These are phyloP conservation scores for Cutaneotrichosporon sp. DNA, from an alignment of 1,284 basidiomycete genomes.

Conservation along the genomic window DNA sequence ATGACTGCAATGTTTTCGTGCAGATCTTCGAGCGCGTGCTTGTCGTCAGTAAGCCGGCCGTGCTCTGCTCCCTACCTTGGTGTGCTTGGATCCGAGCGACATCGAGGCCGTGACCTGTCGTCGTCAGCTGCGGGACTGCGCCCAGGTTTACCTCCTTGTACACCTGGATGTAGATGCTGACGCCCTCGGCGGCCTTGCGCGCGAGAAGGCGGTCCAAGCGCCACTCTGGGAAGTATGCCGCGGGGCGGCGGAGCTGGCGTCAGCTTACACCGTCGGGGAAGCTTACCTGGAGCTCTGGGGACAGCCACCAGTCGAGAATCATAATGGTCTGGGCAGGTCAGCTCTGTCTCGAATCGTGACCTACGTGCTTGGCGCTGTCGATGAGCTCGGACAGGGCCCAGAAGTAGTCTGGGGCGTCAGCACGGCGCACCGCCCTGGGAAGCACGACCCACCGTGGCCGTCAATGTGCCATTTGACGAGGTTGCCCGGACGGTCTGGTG, in stretches of 20 bases:
- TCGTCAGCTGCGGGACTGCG: constrained; percentile 1
- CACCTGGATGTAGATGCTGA: constrained; percentile 79
- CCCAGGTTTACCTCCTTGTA: constrained; percentile 67
- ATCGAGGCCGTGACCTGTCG: constrained; percentile 78
- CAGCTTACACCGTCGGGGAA: not conserved
- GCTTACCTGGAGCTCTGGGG: constrained; percentile 69
- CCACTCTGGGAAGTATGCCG: constrained; percentile 74
- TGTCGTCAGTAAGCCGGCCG: constrained; percentile 17
- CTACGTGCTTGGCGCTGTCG: constrained; percentile 53
- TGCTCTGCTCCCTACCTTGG: constrained; percentile 55
- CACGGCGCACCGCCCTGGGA: not conserved
- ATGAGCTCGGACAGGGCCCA: constrained; percentile 85
- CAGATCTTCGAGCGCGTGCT: constrained; percentile 71
- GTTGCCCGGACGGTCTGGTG: constrained; percentile 62
- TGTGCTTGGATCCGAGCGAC: constrained; percentile 77
- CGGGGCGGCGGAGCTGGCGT: constrained; percentile 68
- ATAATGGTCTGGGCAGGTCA: constrained; percentile 57
- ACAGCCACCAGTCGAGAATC: constrained; percentile 73
- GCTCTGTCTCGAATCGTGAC: constrained; percentile 4
- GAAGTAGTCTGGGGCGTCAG: constrained; percentile 64
- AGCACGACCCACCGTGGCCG: constrained; percentile 58
- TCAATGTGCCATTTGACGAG: constrained; percentile 86
- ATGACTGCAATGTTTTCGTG: constrained; percentile 80
- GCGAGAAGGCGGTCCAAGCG: constrained; percentile 75
- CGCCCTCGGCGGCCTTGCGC: constrained; percentile 83